phyloP scores from a whole-genome alignment of 768 basidiomycete genomes.

The Cubamyces lactineus region DNA sequence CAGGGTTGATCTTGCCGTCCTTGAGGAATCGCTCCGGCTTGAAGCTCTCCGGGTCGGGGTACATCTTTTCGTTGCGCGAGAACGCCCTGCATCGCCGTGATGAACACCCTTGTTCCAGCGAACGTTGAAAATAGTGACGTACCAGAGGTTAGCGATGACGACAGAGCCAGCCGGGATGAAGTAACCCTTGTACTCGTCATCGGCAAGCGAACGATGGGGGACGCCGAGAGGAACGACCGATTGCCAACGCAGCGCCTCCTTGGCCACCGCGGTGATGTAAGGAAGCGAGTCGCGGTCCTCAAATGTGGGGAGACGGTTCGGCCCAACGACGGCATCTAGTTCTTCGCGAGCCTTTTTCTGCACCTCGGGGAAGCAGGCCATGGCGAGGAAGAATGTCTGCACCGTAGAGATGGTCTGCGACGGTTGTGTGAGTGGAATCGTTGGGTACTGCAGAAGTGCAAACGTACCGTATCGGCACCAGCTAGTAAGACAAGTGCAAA shows the following conservation, averaged over 20 bases:
- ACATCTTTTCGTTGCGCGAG: slow-evolving; percentile 16
- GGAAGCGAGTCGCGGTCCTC: slow-evolving; percentile 32
- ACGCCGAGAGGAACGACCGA: slow-evolving; percentile 24
- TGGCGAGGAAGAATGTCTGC: slow-evolving; percentile 25
- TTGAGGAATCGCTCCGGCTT: slow-evolving; percentile 23
- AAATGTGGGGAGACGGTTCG: slow-evolving; percentile 27
- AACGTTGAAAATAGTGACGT: no score
- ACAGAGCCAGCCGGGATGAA: slow-evolving; percentile 21
- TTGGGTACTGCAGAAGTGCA: no score
- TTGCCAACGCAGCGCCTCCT: slow-evolving; percentile 35
- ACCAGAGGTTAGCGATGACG: slow-evolving; percentile 22
- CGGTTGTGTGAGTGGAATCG: background rate
- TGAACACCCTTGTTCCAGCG: no score
- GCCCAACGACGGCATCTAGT: slow-evolving; percentile 27
- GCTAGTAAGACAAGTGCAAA: slow-evolving; percentile 17
- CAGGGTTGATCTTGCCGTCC: slow-evolving; percentile 18
- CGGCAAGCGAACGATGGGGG: slow-evolving; percentile 15
- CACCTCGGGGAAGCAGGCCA: slow-evolving; percentile 26
- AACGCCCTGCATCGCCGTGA: slow-evolving; percentile 10
- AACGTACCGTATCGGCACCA: slow-evolving; percentile 28
- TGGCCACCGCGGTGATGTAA: slow-evolving; percentile 31
- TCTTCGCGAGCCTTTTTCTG: slow-evolving; percentile 24
- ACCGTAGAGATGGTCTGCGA: slow-evolving; percentile 29
- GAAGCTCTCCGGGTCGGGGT: slow-evolving; percentile 21
- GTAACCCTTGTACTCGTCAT: slow-evolving; percentile 26